Percentiles rank a stretch among this genome's conserved stretches.
These are phyloP conservation scores for Fusarium sublunatum DNA, from an alignment of 2,329 filamentous ascomycete species.

Conservation along the genomic window DNA sequence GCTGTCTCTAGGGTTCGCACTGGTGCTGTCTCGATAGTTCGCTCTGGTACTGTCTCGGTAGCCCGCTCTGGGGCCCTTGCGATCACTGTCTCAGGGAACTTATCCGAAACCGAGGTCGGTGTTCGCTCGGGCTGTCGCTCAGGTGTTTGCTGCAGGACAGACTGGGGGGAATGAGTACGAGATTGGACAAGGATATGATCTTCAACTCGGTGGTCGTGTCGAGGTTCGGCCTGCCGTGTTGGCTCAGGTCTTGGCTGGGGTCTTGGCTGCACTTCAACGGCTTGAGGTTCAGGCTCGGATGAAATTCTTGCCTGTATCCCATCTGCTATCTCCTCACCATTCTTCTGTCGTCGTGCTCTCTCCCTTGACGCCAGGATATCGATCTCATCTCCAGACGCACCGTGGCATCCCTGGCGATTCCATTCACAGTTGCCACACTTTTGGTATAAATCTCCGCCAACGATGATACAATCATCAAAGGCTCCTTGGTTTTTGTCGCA, in stretches of 20 bases:
- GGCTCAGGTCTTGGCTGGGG: constrained; percentile 17
- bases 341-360: constrained; percentile 29
- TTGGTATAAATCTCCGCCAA: constrained; percentile 56
- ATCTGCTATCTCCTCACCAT: constrained; percentile 4
- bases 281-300: constrained; percentile 18
- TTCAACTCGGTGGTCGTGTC: neutral
- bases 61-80: too few relatives aligned
- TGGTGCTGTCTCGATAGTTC: neutral
- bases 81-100: constrained; percentile 9
- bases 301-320: constrained; percentile 2
- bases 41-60: neutral
- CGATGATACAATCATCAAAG: constrained; percentile 59
- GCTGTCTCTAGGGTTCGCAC: too few relatives aligned
- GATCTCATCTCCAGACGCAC: constrained; percentile 43
- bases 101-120: neutral
- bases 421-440: constrained; percentile 65
- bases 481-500: constrained; percentile 58
- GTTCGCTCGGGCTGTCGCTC: constrained; percentile 7
- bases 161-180: constrained; percentile 17
- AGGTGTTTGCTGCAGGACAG: constrained; percentile 9
- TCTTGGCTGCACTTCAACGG: constrained; percentile 21
- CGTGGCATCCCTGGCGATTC: constrained; percentile 56
- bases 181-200: constrained; percentile 21
- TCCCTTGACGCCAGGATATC: constrained; percentile 34
- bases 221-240: neutral